Evolutionary conservation across 768 basidiomycete species (phyloP).

Genomic region (Tricholoma matsutake): DNA sequence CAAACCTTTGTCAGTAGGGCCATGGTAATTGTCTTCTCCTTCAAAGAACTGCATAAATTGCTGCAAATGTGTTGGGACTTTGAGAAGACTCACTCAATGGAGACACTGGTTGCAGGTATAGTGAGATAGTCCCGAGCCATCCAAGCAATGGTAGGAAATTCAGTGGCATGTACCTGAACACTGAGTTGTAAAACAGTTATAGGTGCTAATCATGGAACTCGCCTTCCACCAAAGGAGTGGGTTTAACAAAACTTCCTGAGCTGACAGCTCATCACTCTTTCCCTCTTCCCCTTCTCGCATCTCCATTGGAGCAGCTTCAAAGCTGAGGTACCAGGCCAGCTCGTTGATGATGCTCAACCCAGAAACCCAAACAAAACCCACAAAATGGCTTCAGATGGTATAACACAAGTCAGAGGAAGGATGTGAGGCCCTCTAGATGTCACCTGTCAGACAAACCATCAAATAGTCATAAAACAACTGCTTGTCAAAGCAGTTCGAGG

Average conservation of each 20-base stretch:
- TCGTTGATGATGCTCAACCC: too few relatives aligned
- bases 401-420: too few relatives aligned
- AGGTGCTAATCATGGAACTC: not conserved
- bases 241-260: not conserved
- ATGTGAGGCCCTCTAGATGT: too few relatives aligned
- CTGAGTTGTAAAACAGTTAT: not conserved
- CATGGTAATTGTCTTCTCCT: slow-evolving; percentile 16
- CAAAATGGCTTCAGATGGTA: too few relatives aligned
- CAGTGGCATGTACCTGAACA: not conserved
- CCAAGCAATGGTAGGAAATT: not conserved
- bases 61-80: too few relatives aligned
- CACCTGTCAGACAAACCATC: too few relatives aligned
- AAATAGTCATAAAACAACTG: too few relatives aligned
- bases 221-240: not conserved
- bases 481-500: too few relatives aligned
- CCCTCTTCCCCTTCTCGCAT: not conserved
- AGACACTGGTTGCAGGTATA: slow-evolving; percentile 20
- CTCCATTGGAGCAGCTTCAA: not conserved
- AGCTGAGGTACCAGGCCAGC: not conserved
- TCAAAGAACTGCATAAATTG: slow-evolving; percentile 5
- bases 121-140: not conserved
- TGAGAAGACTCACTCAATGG: too few relatives aligned
- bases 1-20: slow-evolving; percentile 20
- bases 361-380: too few relatives aligned
- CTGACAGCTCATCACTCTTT: not conserved